A percentile compares a stretch with the other conserved stretches of the same genome.
Evolutionary conservation across 805 yeast species (phyloP).

Genomic region (Zygotorulaspora danielsina): DNA sequence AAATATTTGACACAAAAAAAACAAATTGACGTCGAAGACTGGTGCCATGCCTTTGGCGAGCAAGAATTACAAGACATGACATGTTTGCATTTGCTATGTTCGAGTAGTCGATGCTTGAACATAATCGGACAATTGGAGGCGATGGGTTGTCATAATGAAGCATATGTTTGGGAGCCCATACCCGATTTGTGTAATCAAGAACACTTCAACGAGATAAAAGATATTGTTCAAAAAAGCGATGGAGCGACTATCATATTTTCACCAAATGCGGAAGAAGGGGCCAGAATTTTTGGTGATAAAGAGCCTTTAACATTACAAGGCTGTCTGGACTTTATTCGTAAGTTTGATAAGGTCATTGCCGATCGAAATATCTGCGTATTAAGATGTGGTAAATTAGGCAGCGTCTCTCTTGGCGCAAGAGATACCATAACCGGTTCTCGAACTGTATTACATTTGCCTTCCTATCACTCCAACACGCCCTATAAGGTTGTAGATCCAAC

Average conservation of each 20-base stretch:
- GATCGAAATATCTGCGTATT: slow-evolving; percentile 42
- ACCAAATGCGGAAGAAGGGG: slow-evolving; percentile 85
- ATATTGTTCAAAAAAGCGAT: slow-evolving; percentile 16
- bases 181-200: slow-evolving; percentile 67
- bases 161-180: slow-evolving; percentile 76
- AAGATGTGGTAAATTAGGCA: slow-evolving; percentile 75
- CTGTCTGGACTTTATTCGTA: slow-evolving; percentile 43
- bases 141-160: slow-evolving; percentile 32
- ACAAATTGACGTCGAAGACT: slow-evolving; percentile 54
- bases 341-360: slow-evolving; percentile 41
- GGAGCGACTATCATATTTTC: slow-evolving; percentile 41
- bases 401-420: slow-evolving; percentile 41
- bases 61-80: slow-evolving; percentile 34
- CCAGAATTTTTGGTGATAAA: slow-evolving; percentile 50
- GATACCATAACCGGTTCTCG: slow-evolving; percentile 6
- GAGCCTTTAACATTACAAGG: slow-evolving; percentile 41
- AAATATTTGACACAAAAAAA: slow-evolving; percentile 59
- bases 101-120: slow-evolving; percentile 55
- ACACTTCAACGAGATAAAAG: slow-evolving; percentile 35
- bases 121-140: slow-evolving; percentile 39
- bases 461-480: slow-evolving; percentile 54
- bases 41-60: slow-evolving; percentile 29
- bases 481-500: slow-evolving; percentile 76
- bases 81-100: slow-evolving; percentile 69
- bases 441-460: slow-evolving; percentile 51